Conservation (phyloP, 306 rosid genomes). For the Sechiopsis laciniata region DNA sequence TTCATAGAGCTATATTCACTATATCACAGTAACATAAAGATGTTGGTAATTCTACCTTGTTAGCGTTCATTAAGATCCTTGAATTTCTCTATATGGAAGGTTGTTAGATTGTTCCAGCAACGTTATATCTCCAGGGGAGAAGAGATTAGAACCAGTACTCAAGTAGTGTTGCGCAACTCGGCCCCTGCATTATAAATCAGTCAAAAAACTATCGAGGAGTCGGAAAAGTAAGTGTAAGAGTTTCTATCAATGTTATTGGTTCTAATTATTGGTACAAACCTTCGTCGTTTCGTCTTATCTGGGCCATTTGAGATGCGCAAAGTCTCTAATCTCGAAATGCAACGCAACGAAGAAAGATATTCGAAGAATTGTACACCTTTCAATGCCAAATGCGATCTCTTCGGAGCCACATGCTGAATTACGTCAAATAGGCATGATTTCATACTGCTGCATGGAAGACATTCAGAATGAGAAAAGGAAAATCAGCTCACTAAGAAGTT, state of each 20-base stretch:
- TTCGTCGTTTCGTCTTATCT: conserved; percentile 42
- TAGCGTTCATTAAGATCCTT: neutral
- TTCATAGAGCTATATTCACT: neutral
- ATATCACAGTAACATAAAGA: conserved; percentile 4
- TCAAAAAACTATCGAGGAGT: too few species aligned
- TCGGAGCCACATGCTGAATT: conserved; percentile 50
- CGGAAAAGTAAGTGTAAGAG: neutral
- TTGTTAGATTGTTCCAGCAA: conserved; percentile 49
- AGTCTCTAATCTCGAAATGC: conserved; percentile 62
- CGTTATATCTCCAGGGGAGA: conserved; percentile 59
- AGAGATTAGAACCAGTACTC: conserved; percentile 42
- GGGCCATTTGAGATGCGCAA: conserved; percentile 44
- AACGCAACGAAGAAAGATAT: conserved; percentile 64
- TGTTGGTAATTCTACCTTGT: conserved; percentile 9
- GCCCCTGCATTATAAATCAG: conserved; percentile 41
- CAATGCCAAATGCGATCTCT: conserved; percentile 36
- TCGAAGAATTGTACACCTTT: conserved; percentile 52
- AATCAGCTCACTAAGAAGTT: neutral
- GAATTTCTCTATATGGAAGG: conserved; percentile 28
- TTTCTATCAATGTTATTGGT: neutral
- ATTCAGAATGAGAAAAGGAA: neutral
- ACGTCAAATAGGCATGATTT: conserved; percentile 33
- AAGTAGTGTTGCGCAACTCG: conserved; percentile 61
- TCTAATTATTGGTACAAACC: conserved; percentile 34
- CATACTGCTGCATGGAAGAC: conserved; percentile 41